Percentiles rank a stretch among this genome's conserved stretches.
Conservation (phyloP, 2,329 filamentous ascomycete species). For the Fusarium sororula region DNA sequence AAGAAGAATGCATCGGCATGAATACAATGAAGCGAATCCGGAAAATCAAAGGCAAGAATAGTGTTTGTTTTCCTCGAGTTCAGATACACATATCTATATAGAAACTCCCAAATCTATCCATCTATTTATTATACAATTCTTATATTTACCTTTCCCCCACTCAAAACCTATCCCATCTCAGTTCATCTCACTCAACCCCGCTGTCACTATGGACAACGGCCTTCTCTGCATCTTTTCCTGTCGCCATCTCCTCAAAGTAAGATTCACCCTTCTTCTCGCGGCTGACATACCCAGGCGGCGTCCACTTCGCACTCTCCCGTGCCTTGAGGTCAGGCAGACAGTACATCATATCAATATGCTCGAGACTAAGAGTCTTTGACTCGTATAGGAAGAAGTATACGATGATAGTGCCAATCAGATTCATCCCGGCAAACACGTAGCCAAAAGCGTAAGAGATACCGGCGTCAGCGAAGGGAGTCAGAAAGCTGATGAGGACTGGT, state of each 20-base stretch:
- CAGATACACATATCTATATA: neutral
- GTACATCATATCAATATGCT: conserved; percentile 78
- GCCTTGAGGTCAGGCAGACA: conserved; percentile 65
- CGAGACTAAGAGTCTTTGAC: conserved; percentile 69
- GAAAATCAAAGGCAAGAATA: neutral
- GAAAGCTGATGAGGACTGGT: conserved; percentile 69
- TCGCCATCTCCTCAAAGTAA: conserved; percentile 37
- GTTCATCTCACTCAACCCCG: neutral
- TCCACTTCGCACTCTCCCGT: conserved; percentile 66
- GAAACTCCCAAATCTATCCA: neutral
- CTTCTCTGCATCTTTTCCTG: conserved; percentile 27
- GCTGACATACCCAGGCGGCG: conserved; percentile 54
- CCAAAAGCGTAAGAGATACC: conserved; percentile 71
- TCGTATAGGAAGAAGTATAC: conserved; percentile 78
- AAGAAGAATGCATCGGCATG: neutral
- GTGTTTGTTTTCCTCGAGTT: accelerated
- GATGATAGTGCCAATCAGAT: conserved; percentile 64
- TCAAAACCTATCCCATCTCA: accelerated
- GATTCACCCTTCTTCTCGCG: conserved; percentile 48
- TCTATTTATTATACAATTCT: neutral
- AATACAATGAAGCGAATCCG: accelerated
- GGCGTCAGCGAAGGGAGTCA: conserved; percentile 71
- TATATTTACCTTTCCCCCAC: accelerated
- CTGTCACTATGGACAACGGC: conserved; percentile 20
- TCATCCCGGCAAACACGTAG: conserved; percentile 72